Evolutionary conservation across 805 yeast species (phyloP).

Genomic region (Candida adriatica): DNA sequence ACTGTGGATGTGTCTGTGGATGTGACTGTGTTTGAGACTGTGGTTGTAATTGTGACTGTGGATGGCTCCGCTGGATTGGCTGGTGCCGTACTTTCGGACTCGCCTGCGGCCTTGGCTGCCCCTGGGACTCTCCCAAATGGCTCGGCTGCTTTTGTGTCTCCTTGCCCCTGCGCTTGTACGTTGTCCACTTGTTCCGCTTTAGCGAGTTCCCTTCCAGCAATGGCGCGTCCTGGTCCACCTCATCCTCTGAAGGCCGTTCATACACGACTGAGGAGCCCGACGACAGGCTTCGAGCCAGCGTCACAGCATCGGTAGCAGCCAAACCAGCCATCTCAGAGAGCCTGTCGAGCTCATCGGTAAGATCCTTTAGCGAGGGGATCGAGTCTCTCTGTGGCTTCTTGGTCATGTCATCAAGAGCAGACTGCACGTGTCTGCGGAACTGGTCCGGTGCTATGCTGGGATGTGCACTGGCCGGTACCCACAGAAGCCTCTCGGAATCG

Average conservation of each 20-base stretch:
- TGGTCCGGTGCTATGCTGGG: slow-evolving; percentile 95
- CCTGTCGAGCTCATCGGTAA: slow-evolving; percentile 68
- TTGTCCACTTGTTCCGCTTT: slow-evolving; percentile 44
- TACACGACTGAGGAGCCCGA: slow-evolving; percentile 42
- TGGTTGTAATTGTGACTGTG: no score
- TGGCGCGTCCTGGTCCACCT: slow-evolving; percentile 22
- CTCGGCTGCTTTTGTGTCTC: background rate
- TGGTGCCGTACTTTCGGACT: no score
- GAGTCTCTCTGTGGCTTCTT: slow-evolving; percentile 13
- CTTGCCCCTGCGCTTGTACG: slow-evolving; percentile 28
- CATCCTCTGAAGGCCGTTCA: slow-evolving; percentile 7
- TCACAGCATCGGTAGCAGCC: slow-evolving; percentile 73
- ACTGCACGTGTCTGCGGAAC: slow-evolving; percentile 59
- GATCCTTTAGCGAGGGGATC: slow-evolving; percentile 61
- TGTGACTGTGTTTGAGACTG: no score
- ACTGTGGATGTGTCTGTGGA: no score
- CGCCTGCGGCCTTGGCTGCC: no score
- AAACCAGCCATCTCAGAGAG: slow-evolving; percentile 73
- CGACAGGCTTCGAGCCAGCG: slow-evolving; percentile 74
- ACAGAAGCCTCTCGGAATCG: slow-evolving; percentile 44
- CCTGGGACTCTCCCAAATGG: no score
- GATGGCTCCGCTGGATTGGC: no score
- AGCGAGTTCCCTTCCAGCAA: slow-evolving; percentile 25
- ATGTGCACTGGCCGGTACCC: slow-evolving; percentile 96
- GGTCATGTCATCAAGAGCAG: slow-evolving; percentile 25